These are phyloP conservation scores for Isatis tinctoria DNA, from an alignment of 345 rosid genomes.

Conservation along the genomic window DNA sequence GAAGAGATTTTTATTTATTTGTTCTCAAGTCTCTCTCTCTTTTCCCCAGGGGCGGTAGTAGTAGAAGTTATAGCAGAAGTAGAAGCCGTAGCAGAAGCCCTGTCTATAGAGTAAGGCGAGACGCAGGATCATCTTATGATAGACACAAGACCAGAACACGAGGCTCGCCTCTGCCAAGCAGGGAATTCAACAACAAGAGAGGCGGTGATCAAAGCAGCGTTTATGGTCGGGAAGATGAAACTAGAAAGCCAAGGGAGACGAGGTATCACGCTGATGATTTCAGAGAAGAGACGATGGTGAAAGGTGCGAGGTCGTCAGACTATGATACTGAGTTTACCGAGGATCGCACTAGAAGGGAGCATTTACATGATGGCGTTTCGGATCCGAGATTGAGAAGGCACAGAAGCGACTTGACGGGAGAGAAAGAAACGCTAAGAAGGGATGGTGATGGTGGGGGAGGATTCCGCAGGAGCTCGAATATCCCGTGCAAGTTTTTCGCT, in stretches of 20 bases:
- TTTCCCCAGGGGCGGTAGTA: slow-evolving; percentile 6
- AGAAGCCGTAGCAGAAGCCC: slow-evolving; percentile 79
- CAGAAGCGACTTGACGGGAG: slow-evolving; percentile 36
- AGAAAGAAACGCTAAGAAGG: slow-evolving; percentile 45
- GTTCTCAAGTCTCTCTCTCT: not conserved
- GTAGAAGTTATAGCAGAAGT: slow-evolving; percentile 53
- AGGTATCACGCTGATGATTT: slow-evolving; percentile 45
- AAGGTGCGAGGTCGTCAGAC: slow-evolving; percentile 36
- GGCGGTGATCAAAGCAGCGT: slow-evolving; percentile 47
- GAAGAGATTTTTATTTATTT: not conserved
- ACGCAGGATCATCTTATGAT: slow-evolving; percentile 52
- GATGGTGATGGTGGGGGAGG: slow-evolving; percentile 42
- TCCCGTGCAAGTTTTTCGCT: slow-evolving; percentile 80
- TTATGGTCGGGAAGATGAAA: slow-evolving; percentile 51
- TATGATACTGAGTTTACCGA: slow-evolving; percentile 36
- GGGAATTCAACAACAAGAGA: slow-evolving; percentile 54
- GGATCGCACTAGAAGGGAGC: slow-evolving; percentile 38
- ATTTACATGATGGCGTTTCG: slow-evolving; percentile 23
- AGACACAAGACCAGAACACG: slow-evolving; percentile 54
- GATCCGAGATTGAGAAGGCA: slow-evolving; percentile 33
- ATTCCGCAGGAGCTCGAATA: slow-evolving; percentile 39
- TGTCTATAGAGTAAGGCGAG: slow-evolving; percentile 47
- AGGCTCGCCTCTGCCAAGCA: slow-evolving; percentile 43
- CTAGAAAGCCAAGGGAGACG: slow-evolving; percentile 41
- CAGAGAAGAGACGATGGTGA: slow-evolving; percentile 32